Evolutionary conservation across 371 early-diverging fungal genomes (phyloP).

Genomic region (Encephalitozoon cuniculi): DNA sequence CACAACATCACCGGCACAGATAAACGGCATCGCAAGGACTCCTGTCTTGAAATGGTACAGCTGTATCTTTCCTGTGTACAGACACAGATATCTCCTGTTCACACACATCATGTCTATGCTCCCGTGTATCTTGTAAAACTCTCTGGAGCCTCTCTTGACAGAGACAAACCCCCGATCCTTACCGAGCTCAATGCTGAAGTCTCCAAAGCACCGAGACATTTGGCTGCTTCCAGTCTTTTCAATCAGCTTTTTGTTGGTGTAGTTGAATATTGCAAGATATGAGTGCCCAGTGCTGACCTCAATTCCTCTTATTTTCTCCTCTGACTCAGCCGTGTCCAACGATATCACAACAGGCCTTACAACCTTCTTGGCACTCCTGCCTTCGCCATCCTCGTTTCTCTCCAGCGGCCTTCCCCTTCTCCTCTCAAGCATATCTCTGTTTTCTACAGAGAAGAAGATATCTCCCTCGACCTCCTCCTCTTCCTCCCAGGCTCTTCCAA

Average conservation of each 20-base stretch:
- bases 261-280: slow-evolving; percentile 33
- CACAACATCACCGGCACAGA: slow-evolving; percentile 28
- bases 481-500: slow-evolving; percentile 36
- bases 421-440: slow-evolving; percentile 3
- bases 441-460: slow-evolving; percentile 16
- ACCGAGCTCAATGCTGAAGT: slow-evolving; percentile 32
- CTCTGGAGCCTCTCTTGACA: slow-evolving; percentile 25
- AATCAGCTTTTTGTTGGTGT: not conserved
- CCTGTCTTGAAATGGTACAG: slow-evolving; percentile 52
- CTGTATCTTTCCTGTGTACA: slow-evolving; percentile 25
- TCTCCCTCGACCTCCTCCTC: slow-evolving; percentile 24
- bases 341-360: not conserved
- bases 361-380: not conserved
- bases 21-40: slow-evolving; percentile 47
- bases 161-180: slow-evolving; percentile 11
- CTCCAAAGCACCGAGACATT: slow-evolving; percentile 13
- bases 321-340: not conserved
- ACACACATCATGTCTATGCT: slow-evolving; percentile 28
- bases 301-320: not conserved
- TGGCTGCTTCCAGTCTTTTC: not conserved
- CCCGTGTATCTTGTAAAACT: slow-evolving; percentile 42
- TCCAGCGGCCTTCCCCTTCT: slow-evolving; percentile 8
- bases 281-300: not conserved
- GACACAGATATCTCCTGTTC: slow-evolving; percentile 23
- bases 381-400: not conserved